Evolutionary conservation across 495 filamentous ascomycete species (phyloP), one percentile per base, ranked within the genome.

Genomic region (Penicillium soppii): DNA sequence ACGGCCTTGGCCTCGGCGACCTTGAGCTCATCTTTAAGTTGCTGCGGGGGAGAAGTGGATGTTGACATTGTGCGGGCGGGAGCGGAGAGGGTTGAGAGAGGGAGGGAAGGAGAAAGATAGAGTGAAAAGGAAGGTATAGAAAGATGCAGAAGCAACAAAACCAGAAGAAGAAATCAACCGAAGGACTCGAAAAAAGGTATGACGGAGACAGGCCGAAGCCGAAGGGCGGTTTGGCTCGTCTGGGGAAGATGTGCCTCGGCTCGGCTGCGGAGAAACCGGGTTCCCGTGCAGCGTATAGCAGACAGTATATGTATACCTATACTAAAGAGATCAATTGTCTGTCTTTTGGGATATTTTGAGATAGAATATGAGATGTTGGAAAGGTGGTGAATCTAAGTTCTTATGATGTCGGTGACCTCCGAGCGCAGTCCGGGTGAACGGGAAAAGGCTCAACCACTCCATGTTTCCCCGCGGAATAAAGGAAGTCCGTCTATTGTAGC

Each of bases 1-100:
- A 72, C 64, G 7, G 72, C 47, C 62, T 75, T 72, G 36, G 55
- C 17, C 42, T 68, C 72, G 6, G 59, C 43, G 41, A 43, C 57
- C 49, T 68, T 57, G 50, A 73, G 21, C 40, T 70, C 65, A 47
- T 72, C 67, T 42, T 65, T 57, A 43, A 75, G 53, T 43, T 63
- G 43, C 36, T 69, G 53, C n/a, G 68, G 45, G 44, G 65, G 35
- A n/a, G 69, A 56, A 16, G 63, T 52, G 46, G 65, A 67, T 43
- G 62, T 54, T 3, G 72, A 66, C 68, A 70, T 67, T 40, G 47
- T 62, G 49, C 37, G 35, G 20, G 15, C 23, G 38, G 41, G 41
- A 38, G 49, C 23, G 51, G 15, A 42, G 43, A 43, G 39, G 43
- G 16, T 40, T 20, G 13, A 44, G 32, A n/a, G 17, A 25, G 36